A percentile compares a stretch with the other conserved stretches of the same genome.
Evolutionary conservation across 768 basidiomycete genomes (phyloP).

Genomic region (Panaeolus cyanescens): DNA sequence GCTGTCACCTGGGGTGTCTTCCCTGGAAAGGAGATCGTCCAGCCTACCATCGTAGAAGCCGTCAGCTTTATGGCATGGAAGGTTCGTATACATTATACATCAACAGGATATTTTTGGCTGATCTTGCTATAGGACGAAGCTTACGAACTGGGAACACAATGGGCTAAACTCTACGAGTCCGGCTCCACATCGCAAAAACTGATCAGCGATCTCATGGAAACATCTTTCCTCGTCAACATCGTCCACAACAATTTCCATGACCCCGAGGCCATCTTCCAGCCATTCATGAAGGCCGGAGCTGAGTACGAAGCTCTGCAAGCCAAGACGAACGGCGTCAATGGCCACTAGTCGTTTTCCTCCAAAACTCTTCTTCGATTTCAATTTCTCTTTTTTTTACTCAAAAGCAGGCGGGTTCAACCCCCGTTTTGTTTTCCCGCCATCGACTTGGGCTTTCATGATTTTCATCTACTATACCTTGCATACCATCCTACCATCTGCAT

Average conservation of each 20-base stretch:
- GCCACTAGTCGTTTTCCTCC: conserved; percentile 26
- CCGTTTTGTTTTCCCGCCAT: conserved; percentile 52
- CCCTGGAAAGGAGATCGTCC: conserved; percentile 94
- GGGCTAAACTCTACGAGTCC: conserved; percentile 85
- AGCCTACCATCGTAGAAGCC: conserved; percentile 96
- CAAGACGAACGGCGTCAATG: conserved; percentile 41
- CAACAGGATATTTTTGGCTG: no score
- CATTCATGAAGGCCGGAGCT: conserved; percentile 78
- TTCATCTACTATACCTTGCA: conserved; percentile 4
- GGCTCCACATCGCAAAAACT: conserved; percentile 74
- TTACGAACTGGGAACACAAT: conserved; percentile 88
- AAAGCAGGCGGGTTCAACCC: conserved; percentile 80
- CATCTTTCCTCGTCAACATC: conserved; percentile 87
- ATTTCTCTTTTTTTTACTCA: conserved; percentile 10
- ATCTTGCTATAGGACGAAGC: conserved; percentile 82
- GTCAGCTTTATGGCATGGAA: conserved; percentile 99
- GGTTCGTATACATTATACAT: no score
- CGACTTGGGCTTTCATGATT: conserved; percentile 24
- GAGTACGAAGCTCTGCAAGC: conserved; percentile 49
- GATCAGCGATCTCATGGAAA: conserved; percentile 79
- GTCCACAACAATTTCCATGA: conserved; percentile 96
- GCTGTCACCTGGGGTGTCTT: conserved; percentile 99
- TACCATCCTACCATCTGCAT: conserved; percentile 13
- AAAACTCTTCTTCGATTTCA: conserved; percentile 12
- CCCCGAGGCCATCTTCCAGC: conserved; percentile 79